Evolutionary conservation across 768 basidiomycete genomes (phyloP).

Genomic region (Russula griseocarnosa): DNA sequence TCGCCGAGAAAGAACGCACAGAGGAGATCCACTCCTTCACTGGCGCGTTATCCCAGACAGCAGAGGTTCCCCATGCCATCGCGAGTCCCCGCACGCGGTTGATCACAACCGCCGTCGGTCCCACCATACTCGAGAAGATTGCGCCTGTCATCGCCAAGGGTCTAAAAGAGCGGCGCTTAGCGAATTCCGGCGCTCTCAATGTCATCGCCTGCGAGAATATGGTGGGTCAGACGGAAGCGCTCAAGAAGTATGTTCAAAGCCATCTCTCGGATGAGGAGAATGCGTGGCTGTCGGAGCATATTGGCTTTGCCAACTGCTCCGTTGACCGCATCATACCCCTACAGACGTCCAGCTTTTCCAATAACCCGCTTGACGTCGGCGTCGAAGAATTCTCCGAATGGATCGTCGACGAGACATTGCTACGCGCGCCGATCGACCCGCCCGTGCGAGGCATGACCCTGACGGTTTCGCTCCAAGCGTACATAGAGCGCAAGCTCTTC

Average conservation of each 20-base stretch:
- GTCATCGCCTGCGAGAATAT: conserved; percentile 44
- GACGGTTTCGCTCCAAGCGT: conserved; percentile 35
- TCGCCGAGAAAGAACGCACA: conserved; percentile 30
- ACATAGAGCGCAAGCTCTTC: conserved; percentile 43
- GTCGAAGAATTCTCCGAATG: conserved; percentile 44
- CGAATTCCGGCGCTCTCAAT: conserved; percentile 32
- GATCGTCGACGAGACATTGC: conserved; percentile 36
- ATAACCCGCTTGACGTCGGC: conserved; percentile 37
- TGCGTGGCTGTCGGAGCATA: conserved; percentile 32
- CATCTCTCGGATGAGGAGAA: conserved; percentile 34
- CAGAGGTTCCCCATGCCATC: conserved; percentile 27
- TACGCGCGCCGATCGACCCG: conserved; percentile 33
- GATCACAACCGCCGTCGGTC: conserved; percentile 40
- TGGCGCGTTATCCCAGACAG: conserved; percentile 27
- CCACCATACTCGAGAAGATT: conserved; percentile 36
- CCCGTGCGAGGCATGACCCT: conserved; percentile 35
- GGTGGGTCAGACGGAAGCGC: conserved; percentile 36
- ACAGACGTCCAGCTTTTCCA: conserved; percentile 14
- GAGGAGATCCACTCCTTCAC: conserved; percentile 29
- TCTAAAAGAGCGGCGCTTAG: conserved; percentile 33
- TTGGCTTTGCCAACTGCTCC: conserved; percentile 43
- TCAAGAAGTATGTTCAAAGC: conserved; percentile 34
- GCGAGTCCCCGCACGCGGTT: conserved; percentile 31
- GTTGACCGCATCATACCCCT: conserved; percentile 40
- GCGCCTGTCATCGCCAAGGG: conserved; percentile 38